Conservation (phyloP, 306 rosid genomes). For the Hylodesmum podocarpum region DNA sequence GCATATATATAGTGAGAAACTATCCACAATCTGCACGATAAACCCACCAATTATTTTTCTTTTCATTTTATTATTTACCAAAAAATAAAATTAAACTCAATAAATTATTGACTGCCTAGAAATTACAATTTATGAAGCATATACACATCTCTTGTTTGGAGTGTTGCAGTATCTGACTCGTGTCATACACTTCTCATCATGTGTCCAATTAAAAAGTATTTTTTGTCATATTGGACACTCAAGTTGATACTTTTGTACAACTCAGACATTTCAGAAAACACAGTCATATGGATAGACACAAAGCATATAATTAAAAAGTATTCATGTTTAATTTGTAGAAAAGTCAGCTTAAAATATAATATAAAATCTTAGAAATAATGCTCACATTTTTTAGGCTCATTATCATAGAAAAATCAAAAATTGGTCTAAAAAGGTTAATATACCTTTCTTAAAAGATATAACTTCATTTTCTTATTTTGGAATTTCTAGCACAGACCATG, state of each 20-base stretch:
- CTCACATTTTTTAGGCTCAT: background rate
- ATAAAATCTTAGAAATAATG: background rate
- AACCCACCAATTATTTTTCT: background rate
- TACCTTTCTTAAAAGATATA: background rate
- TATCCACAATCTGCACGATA: slow-evolving; percentile 10
- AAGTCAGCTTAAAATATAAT: background rate
- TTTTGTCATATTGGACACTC: background rate
- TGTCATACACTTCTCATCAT: background rate
- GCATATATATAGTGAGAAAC: slow-evolving; percentile 30
- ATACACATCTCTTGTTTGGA: background rate
- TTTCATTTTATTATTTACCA: background rate
- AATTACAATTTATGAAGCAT: background rate
- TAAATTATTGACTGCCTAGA: slow-evolving; percentile 13
- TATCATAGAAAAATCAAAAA: background rate
- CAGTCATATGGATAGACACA: background rate
- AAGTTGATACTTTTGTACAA: background rate
- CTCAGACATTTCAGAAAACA: background rate
- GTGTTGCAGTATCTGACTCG: background rate
- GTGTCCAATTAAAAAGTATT: background rate
- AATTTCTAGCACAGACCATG: background rate
- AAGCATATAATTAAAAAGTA: background rate
- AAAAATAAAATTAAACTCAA: background rate
- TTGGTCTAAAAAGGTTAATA: background rate
- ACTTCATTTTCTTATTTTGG: background rate
- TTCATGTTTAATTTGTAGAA: background rate